Conservation (phyloP, 2,329 filamentous ascomycete species). For the Aspergillus transmontanensis region DNA sequence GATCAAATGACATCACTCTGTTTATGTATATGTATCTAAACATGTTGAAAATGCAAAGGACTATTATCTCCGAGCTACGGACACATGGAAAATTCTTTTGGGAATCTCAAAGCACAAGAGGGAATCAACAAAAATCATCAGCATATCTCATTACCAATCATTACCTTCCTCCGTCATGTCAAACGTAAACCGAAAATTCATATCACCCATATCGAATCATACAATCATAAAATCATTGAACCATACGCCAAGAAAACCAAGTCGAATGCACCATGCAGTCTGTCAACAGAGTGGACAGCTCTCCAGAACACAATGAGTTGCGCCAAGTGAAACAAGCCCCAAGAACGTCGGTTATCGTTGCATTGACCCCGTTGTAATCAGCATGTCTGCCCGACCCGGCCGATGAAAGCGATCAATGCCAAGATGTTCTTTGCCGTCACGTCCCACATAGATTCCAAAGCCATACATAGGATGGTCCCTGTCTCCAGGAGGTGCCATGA, state of each 20-base stretch:
- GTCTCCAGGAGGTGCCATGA: constrained; percentile 51
- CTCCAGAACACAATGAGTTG: neutral
- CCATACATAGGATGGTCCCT: constrained; percentile 51
- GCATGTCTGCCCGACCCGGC: constrained; percentile 46
- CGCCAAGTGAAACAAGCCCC: neutral
- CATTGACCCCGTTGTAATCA: constrained; percentile 40
- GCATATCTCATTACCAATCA: constrained; percentile 19
- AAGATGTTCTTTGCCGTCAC: constrained; percentile 62
- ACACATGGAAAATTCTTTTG: neutral
- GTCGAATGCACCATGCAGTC: neutral
- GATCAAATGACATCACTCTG: neutral
- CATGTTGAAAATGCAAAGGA: neutral
- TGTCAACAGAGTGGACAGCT: neutral
- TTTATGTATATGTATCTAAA: no score
- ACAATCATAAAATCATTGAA: constrained; percentile 6
- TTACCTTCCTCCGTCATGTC: constrained; percentile 1
- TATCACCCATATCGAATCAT: neutral
- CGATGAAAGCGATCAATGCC: constrained; percentile 60
- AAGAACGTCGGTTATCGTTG: constrained; percentile 11
- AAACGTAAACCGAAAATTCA: neutral
- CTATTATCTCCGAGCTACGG: neutral
- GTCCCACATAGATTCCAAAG: constrained; percentile 60
- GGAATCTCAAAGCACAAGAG: neutral
- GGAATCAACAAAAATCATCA: constrained; percentile 2
- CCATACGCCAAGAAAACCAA: constrained; percentile 4